These are phyloP conservation scores for Solanum hybrid DNA, from an alignment of 305 asterid species.

Conservation along the genomic window DNA sequence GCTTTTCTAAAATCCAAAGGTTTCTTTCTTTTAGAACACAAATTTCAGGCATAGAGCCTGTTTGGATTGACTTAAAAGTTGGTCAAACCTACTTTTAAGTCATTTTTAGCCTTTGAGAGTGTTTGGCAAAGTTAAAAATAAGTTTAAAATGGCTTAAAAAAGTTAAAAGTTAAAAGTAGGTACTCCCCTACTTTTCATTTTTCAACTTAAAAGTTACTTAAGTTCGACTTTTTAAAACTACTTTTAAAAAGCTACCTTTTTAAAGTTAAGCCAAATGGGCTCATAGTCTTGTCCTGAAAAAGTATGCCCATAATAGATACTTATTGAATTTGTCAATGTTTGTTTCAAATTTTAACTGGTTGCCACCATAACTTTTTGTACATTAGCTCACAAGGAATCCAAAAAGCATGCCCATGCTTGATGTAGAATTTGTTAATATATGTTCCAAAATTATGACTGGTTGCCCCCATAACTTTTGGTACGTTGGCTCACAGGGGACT, in stretches of 20 bases:
- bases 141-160: neutral
- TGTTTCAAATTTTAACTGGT: conserved; percentile 5
- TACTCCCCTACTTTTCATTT: neutral
- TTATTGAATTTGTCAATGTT: neutral
- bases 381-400: conserved; percentile 39
- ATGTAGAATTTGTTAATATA: neutral
- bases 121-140: neutral
- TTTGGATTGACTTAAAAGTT: neutral
- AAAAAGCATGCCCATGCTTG: neutral
- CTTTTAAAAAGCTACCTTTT: neutral
- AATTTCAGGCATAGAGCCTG: neutral
- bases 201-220: neutral
- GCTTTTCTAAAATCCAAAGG: neutral
- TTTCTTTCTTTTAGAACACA: neutral
- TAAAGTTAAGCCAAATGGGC: neutral
- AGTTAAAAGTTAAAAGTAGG: neutral
- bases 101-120: neutral
- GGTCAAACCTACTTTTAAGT: neutral
- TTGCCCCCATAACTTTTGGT: conserved; percentile 19
- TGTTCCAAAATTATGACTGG: conserved; percentile 5
- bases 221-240: neutral
- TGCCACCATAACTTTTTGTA: conserved; percentile 15
- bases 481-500: conserved; percentile 50
- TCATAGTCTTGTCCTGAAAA: neutral
- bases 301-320: neutral